phyloP scores from a whole-genome alignment of 108 stramenopile species.

The Nitzschia palea region DNA sequence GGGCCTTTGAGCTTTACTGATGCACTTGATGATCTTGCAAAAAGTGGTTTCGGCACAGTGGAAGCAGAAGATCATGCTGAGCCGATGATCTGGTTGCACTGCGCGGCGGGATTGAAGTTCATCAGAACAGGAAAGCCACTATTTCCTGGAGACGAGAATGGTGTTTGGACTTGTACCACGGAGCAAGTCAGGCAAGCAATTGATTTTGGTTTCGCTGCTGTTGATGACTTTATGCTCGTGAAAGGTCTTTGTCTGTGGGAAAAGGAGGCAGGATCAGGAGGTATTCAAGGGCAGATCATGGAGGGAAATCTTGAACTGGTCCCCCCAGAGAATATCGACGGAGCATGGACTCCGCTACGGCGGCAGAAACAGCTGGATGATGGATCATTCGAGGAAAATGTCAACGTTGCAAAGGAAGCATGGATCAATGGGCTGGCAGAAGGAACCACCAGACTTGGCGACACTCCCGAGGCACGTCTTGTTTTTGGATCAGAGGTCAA shows the following conservation, averaged over 20 bases:
- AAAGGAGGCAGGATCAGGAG: constrained; percentile 35
- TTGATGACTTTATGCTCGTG: constrained; percentile 51
- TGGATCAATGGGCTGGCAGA: constrained; percentile 24
- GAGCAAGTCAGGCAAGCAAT: constrained; percentile 44
- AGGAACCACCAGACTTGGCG: neutral
- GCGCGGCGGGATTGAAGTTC: constrained; percentile 22
- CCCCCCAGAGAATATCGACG: constrained; percentile 3
- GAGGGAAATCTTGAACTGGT: constrained; percentile 35
- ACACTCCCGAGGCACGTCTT: neutral
- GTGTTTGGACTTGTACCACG: constrained; percentile 39
- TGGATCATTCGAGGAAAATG: constrained; percentile 25
- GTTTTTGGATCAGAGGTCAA: constrained; percentile 28
- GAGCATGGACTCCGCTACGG: constrained; percentile 16
- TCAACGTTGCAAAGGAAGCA: constrained; percentile 20
- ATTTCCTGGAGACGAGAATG: constrained; percentile 31
- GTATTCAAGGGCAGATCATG: constrained; percentile 37
- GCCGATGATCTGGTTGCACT: constrained; percentile 46
- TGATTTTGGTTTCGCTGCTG: constrained; percentile 25
- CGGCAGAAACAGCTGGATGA: constrained; percentile 16
- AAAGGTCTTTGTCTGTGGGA: constrained; percentile 63
- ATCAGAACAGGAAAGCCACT: constrained; percentile 37
- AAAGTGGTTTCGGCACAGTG: no score
- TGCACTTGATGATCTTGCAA: no score
- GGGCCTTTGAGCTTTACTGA: constrained; percentile 28
- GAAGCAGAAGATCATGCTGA: constrained; percentile 22